A percentile compares a stretch with the other conserved stretches of the same genome.
phyloP scores from a whole-genome alignment of 2,329 filamentous ascomycete genomes.

The Bipolaris zeicola region DNA sequence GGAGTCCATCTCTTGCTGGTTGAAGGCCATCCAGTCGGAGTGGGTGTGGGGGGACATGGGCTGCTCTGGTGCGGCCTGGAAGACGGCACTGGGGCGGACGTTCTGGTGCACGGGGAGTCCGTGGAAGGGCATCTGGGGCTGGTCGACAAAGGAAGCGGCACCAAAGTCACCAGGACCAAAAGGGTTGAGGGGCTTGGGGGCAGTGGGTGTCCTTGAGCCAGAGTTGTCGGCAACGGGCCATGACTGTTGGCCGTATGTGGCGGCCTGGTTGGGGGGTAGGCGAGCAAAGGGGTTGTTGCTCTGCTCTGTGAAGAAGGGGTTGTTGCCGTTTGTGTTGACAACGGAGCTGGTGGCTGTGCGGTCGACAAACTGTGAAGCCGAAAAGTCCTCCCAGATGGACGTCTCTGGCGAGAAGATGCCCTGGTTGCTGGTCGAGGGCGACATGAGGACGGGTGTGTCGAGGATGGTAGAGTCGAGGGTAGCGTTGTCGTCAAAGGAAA shows the following conservation, averaged over 20 bases:
- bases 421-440: constrained; percentile 54
- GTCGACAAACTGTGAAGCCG: constrained; percentile 47
- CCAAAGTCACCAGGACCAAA: constrained; percentile 60
- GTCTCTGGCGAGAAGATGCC: constrained; percentile 60
- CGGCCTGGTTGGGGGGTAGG: constrained; percentile 57
- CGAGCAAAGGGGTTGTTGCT: constrained; percentile 68
- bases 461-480: constrained; percentile 56
- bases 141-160: constrained; percentile 51
- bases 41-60: constrained; percentile 68
- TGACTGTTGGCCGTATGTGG: constrained; percentile 55
- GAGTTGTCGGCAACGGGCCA: constrained; percentile 70
- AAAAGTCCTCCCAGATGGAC: constrained; percentile 56
- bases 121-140: constrained; percentile 48
- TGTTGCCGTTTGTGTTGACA: constrained; percentile 51
- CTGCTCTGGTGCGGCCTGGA: constrained; percentile 51
- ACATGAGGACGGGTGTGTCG: constrained; percentile 54
- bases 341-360: constrained; percentile 46
- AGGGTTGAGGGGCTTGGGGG: constrained; percentile 73
- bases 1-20: constrained; percentile 57
- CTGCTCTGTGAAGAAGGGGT: constrained; percentile 56
- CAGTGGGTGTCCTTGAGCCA: constrained; percentile 75
- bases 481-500: constrained; percentile 59
- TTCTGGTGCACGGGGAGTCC: constrained; percentile 46
- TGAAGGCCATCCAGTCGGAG: constrained; percentile 62
- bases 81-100: constrained; percentile 57